Base-by-base conservation (phyloP, 2,329 filamentous ascomycete species). In the Fusarium fujikuroi region DNA sequence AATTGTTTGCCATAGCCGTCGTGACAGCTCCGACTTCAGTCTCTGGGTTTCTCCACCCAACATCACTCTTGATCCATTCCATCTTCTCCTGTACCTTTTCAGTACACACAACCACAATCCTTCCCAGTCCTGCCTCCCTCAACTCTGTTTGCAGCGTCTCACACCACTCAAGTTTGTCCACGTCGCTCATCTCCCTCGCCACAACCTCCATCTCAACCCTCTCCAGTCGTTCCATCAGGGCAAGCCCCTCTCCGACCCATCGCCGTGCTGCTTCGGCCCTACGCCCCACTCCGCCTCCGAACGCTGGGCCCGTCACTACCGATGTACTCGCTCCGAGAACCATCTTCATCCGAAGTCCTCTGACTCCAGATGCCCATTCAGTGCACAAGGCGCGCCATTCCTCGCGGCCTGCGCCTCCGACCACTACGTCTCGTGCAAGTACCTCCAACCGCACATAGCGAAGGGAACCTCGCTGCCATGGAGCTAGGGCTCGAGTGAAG, bases 381-480 rank as follows among this genome's bases (percentile, higher is more conserved):
- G 58, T 69, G 73, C 84, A 86, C 1, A 86, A 69, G 36, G 78
- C 78, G 18, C 63, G 61, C 84, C 84, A 85, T 57, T 81, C 79
- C 21, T 75, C 70, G 16, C 78, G 69, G 11, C 76, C 75, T 52
- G 74, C 61, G 25, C 75, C 72, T 21, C 75, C 75, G 32, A 76
- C 69, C 6, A 75, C 74, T 14, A 86, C 74, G 63, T 87, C 84
- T 15, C 78, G 73, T 3, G 78, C 79, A 25, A 83, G 76, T 16
- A 86, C 77, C 64, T 87, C 85, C 2, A 87, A 74, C 2, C 84
- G 76, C 5, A 82, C 80, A 54, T 80, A 84, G 15, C 85, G 80
- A 74, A 87, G 72, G 5, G 73, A 69, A n/a, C 73, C 73, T 8
- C 78, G 76, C 79, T 88, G 85, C 86, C 86, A 87, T 6, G 78